These are phyloP conservation scores for Phytophthora parvispora DNA, from an alignment of 352 stramenopile species.

Conservation along the genomic window DNA sequence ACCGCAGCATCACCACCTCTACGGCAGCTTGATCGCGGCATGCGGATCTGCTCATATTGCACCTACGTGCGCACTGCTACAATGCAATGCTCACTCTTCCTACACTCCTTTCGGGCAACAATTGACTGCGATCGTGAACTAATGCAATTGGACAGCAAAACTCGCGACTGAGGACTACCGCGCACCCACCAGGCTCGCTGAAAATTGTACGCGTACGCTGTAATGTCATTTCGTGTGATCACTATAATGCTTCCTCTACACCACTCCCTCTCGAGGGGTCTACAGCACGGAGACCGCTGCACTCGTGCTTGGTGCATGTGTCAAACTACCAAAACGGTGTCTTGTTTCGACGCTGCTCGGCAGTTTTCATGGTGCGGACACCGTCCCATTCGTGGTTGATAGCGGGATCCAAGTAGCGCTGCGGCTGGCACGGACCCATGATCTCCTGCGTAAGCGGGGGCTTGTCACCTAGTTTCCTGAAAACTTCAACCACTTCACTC, in stretches of 20 bases:
- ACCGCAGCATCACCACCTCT: no score
- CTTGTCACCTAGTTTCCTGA: conserved; percentile 16
- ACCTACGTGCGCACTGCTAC: no score
- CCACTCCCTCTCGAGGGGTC: background rate
- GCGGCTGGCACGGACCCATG: conserved; percentile 38
- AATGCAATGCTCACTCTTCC: no score
- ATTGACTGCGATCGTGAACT: no score
- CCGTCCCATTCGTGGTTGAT: conserved; percentile 32
- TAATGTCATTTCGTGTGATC: no score
- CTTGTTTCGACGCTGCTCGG: no score
- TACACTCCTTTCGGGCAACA: no score
- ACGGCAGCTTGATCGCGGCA: no score
- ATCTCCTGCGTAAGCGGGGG: conserved; percentile 34
- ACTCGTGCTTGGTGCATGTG: no score
- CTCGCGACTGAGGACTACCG: background rate
- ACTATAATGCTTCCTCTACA: background rate
- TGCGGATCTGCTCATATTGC: no score
- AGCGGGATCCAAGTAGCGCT: conserved; percentile 31
- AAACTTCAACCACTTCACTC: conserved; percentile 26
- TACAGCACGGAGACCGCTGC: no score
- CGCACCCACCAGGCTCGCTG: background rate
- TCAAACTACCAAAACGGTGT: no score
- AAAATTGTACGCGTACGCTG: background rate
- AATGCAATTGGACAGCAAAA: background rate
- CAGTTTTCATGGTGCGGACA: background rate